Base-by-base conservation (phyloP, 129 eudicot species). In the Oenanthe sinensis region DNA sequence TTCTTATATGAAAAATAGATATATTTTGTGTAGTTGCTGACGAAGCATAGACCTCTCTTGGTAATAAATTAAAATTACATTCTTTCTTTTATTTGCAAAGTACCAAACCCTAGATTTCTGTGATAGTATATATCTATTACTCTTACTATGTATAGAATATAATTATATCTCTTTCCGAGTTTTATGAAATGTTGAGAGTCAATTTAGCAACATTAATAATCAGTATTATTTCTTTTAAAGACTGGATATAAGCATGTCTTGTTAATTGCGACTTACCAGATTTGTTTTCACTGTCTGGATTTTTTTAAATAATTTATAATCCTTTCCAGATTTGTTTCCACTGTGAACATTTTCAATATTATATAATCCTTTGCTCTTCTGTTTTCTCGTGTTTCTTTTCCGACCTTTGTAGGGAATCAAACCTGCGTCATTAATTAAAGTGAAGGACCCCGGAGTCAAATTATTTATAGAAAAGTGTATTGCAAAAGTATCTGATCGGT, bases 401-500 rank as follows among this genome's bases (percentile, higher is more conserved):
- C 43, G 39, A 13, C 72, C 48, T 72, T 70, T 78, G 62, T 82
- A 96, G 99, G 99, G 99, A 79, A 87, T 90, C 76, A 96, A 90
- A 83, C 99, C 99, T n/a, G 96, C 97, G 49, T 87, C 99, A 20
- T 81, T 96, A 81, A 84, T 77, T 63, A 92, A 92, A 83, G 99
- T 92, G 69, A 92, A 83, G 84, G 91, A 96, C 87, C 93, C 88
- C 84, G 92, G 77, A 45, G 87, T 92, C 72, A 89, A 79, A 78
- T 79, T 79, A 77, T 92, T 96, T 85, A 86, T 96, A 74, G 99
- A 92, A 83, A 96, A 92, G 83, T 96, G 99, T 82, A 92, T 90
- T 58, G 88, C 99, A 14, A 84, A 90, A 67, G 93, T 79, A 8
- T 81, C 92, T 50, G 95, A 86, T 54, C 88, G 99, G 79, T 84